Base-by-base conservation (phyloP, 2,329 filamentous ascomycete species). In the Lachnellula subtilissima region DNA sequence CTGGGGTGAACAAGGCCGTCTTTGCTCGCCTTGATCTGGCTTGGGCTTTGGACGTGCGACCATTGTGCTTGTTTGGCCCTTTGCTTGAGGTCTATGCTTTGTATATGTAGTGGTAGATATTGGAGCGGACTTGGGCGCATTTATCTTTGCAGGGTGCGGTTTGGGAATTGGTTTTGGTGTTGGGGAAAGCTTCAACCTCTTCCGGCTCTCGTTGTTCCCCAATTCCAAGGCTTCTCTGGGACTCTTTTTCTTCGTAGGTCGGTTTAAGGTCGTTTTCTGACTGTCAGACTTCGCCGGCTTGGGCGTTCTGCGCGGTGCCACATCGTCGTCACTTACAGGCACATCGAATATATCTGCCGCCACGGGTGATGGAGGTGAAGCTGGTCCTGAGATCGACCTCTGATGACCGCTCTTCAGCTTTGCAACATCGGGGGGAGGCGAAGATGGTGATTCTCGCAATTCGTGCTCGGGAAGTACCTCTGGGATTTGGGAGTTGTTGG, bases 171-270 rank as follows among this genome's bases (percentile, higher is more conserved):
- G 9, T 25, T 52, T 52, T n/a, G 32, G 36, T 37, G 35, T 40
- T 35, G 65, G 64, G 14, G 65, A 68, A 9, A 69, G 42, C 42
- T 67, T 68, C 22, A 61, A 52, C 23, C 62, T 64, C 50, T 69
- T 69, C 37, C 59, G 62, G n/a, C 59, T 64, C 36, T 52, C 55
- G 48, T 36, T 51, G 23, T 36, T 50, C 37, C 37, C 55, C 25
- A 35, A 50, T 60, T 28, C 37, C 55, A 54, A 14, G 39, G 36
- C 17, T 52, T 43, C 40, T 52, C 56, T 49, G 19, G 45, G 25
- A 22, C 48, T 49, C 22, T 43, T 45, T 17, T 50, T 36, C 55
- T 57, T 59, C 11, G 51, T 25, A 9, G 48, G 17, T 28, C 17
- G 15, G 25, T 17, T 58, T 9, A 35, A 22, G 2, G 42, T 42